These are phyloP conservation scores for Nakaseomyces kungkrabaensis DNA, from an alignment of 1,139 yeast species.

Conservation along the genomic window DNA sequence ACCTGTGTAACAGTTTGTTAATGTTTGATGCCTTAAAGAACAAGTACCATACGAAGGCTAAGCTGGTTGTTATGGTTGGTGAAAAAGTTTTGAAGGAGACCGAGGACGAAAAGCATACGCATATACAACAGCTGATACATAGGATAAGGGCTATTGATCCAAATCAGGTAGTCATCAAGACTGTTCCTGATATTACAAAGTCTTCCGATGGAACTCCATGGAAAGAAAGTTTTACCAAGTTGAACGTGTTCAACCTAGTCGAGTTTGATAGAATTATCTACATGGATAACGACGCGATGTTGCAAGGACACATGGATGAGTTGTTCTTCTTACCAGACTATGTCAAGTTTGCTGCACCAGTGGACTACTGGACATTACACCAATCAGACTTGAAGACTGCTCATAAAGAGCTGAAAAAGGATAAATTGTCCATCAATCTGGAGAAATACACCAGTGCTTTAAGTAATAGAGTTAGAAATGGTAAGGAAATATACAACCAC, in stretches of 20 bases:
- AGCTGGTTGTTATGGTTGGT: conserved; percentile 32
- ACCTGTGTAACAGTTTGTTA: conserved; percentile 37
- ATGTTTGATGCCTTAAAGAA: conserved; percentile 32
- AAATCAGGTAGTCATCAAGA: conserved; percentile 23
- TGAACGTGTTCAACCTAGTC: conserved; percentile 41
- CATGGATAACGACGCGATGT: conserved; percentile 35
- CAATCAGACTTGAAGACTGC: conserved; percentile 18
- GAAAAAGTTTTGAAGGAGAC: conserved; percentile 16
- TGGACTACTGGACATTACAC: conserved; percentile 24
- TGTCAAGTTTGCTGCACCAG: conserved; percentile 28
- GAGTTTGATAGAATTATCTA: conserved; percentile 41
- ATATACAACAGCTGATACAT: conserved; percentile 8
- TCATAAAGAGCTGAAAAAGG: conserved; percentile 14
- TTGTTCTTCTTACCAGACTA: conserved; percentile 37
- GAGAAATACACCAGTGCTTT: conserved; percentile 15
- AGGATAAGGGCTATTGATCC: conserved; percentile 15
- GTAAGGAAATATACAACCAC: conserved; percentile 25
- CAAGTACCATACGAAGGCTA: conserved; percentile 32
- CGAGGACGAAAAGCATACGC: conserved; percentile 5
- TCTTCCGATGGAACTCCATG: conserved; percentile 31
- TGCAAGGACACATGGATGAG: conserved; percentile 35
- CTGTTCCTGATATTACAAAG: conserved; percentile 23
- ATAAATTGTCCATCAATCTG: conserved; percentile 18
- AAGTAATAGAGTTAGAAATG: conserved; percentile 15
- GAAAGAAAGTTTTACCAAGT: conserved; percentile 46